phyloP scores from a whole-genome alignment of 805 yeast species.

The Wickerhamiella hasegawae region DNA sequence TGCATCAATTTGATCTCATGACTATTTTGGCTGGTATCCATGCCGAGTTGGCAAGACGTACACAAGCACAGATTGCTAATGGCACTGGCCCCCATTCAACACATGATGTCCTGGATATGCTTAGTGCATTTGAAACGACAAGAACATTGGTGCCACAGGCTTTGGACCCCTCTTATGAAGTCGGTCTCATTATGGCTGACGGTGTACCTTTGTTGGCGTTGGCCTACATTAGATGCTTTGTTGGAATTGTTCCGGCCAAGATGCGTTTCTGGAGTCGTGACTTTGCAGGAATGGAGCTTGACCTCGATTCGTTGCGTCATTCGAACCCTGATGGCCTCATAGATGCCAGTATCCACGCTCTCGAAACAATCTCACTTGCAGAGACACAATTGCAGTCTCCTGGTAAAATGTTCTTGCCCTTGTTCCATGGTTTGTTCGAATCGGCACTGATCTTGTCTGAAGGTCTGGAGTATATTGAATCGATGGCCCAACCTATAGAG shows the following conservation, averaged over 20 bases:
- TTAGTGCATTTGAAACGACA: too few relatives aligned
- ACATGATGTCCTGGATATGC: too few relatives aligned
- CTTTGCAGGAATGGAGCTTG: slow-evolving; percentile 23
- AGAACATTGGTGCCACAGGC: too few relatives aligned
- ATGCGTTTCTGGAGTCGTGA: slow-evolving; percentile 27
- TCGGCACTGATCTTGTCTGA: slow-evolving; percentile 23
- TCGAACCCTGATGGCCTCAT: slow-evolving; percentile 17
- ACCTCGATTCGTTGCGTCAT: slow-evolving; percentile 13
- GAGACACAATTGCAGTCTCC: slow-evolving; percentile 23
- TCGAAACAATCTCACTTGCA: slow-evolving; percentile 24
- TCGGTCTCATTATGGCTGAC: too few relatives aligned
- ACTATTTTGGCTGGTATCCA: too few relatives aligned
- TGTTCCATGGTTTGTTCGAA: slow-evolving; percentile 22
- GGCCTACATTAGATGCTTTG: too few relatives aligned
- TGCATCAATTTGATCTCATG: too few relatives aligned
- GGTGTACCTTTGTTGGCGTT: too few relatives aligned
- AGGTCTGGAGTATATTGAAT: slow-evolving; percentile 12
- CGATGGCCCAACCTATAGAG: slow-evolving; percentile 7
- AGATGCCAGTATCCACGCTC: slow-evolving; percentile 24
- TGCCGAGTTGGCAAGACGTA: too few relatives aligned
- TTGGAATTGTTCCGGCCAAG: slow-evolving; percentile 24
- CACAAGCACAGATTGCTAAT: too few relatives aligned
- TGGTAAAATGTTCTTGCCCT: slow-evolving; percentile 22
- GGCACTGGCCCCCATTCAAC: too few relatives aligned
- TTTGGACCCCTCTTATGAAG: too few relatives aligned